Evolutionary conservation across 306 rosid genomes (phyloP), one percentile per base, ranked within the genome.

Genomic region (Castanea sativa): DNA sequence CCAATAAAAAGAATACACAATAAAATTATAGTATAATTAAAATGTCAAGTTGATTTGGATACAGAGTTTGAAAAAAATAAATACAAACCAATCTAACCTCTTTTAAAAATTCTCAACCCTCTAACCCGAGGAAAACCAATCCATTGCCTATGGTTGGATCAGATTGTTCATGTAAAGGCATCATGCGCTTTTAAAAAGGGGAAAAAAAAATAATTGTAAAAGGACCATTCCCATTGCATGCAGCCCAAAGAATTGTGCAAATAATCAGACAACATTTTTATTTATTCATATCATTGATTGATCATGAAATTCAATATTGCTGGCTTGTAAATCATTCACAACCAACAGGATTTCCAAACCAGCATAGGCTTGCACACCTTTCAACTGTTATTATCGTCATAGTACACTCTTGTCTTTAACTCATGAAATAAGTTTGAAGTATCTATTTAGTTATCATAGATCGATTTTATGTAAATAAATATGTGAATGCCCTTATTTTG

Each of bases 401-500:
- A 12, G 25, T 60, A 60, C 27, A 15, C 53, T 49, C 53, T 13
- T 0, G 7, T 29, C 6, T 5, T 7, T 18, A 32, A 19, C 51
- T 30, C 71, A 8, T 3, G 45, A 57, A 72, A 33, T 6, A 19
- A 71, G 49, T 60, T 71, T 27, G 23, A 53, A 63, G n/a, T 18
- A 23, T 11, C 52, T 16, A 57, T 16, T 30, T 20, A 15, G 21
- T 74, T 68, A 33, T 63, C 16, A 64, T 5, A 67, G 4, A 23
- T 57, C 4, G 45, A 18, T 33, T 43, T 75, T 14, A 49, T 27
- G 27, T 27, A 69, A 82, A 83, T 68, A 41, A 23, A 55, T 51
- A 15, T 53, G 63, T 63, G 19, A 21, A 33, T 9, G 73, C 56
- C 73, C 74, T 80, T 86, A 94, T 81, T 94, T 94, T 25, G 74